Conservation (phyloP, 163 green algal genomes). For the Scenedesmus sp. region DNA sequence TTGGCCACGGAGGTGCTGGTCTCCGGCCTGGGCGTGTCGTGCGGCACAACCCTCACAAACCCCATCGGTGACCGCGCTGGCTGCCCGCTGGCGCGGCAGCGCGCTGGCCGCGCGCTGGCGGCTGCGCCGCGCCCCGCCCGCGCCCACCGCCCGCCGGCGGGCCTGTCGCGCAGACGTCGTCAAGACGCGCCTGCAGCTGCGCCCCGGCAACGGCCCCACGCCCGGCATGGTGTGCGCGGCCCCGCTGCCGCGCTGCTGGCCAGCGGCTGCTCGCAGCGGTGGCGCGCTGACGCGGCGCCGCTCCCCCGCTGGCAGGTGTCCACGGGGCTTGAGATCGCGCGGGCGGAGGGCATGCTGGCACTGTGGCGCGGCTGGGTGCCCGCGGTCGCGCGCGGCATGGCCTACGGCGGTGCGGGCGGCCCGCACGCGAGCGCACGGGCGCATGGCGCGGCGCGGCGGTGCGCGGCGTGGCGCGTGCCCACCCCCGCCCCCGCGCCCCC, state of each 20-base stretch:
- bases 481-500: too few species aligned
- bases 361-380: conserved; percentile 79
- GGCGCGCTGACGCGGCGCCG: neutral
- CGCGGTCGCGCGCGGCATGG: conserved; percentile 72
- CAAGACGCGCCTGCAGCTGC: conserved; percentile 84
- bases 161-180: conserved; percentile 73
- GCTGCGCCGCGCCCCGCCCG: neutral
- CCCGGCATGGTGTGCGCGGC: conserved; percentile 17
- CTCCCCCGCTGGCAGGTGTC: conserved; percentile 50
- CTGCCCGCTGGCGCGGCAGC: neutral
- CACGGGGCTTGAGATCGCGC: conserved; percentile 72
- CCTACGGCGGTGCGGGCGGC: conserved; percentile 75
- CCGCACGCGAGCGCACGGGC: neutral
- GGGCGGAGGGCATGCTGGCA: conserved; percentile 66
- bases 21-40: conserved; percentile 9
- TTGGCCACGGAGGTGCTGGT: neutral
- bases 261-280: too few species aligned
- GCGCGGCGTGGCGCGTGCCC: too few species aligned
- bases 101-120: neutral
- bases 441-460: neutral
- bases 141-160: neutral
- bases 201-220: neutral
- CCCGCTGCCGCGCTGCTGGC: neutral
- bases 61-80: conserved; percentile 60
- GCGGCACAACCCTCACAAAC: conserved; percentile 86